A percentile compares a stretch with the other conserved stretches of the same genome.
Conservation (phyloP, 306 rosid genomes). For the Astragalus glycyphyllos region DNA sequence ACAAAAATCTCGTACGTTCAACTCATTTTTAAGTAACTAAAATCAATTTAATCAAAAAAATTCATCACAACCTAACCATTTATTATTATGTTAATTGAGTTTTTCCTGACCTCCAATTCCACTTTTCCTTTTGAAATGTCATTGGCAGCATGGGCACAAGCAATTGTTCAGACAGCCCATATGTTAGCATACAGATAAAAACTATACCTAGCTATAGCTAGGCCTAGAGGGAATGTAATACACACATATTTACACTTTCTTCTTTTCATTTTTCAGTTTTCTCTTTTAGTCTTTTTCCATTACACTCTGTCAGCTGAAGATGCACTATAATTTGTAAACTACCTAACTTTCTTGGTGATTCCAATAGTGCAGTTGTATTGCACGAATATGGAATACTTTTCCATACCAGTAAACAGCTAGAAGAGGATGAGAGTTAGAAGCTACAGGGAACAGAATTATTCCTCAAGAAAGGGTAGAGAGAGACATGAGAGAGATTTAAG, state of each 20-base stretch:
- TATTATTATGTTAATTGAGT: not conserved
- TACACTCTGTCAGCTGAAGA: slow-evolving; percentile 17
- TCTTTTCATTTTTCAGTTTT: slow-evolving; percentile 39
- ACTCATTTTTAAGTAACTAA: too few relatives aligned
- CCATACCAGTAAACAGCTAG: slow-evolving; percentile 1
- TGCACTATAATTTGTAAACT: slow-evolving; percentile 35
- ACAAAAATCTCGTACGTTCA: too few relatives aligned
- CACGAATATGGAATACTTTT: slow-evolving; percentile 37
- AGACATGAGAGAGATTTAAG: slow-evolving; percentile 29
- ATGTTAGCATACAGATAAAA: slow-evolving; percentile 35
- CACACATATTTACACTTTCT: slow-evolving; percentile 35
- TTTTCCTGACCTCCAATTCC: not conserved
- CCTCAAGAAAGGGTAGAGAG: slow-evolving; percentile 40
- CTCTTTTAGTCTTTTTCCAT: slow-evolving; percentile 23
- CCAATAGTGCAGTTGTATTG: slow-evolving; percentile 18
- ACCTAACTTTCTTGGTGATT: slow-evolving; percentile 40
- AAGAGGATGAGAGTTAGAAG: slow-evolving; percentile 44
- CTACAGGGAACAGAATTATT: slow-evolving; percentile 47
- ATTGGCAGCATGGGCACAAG: slow-evolving; percentile 37
- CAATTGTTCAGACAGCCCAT: slow-evolving; percentile 38
- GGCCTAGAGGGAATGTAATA: slow-evolving; percentile 41
- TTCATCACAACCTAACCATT: too few relatives aligned
- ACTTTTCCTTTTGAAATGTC: slow-evolving; percentile 30
- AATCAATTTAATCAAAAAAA: too few relatives aligned
- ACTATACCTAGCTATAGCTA: slow-evolving; percentile 31